Evolutionary conservation across 1,139 yeast species (phyloP).

Genomic region (Candida freyschussii): DNA sequence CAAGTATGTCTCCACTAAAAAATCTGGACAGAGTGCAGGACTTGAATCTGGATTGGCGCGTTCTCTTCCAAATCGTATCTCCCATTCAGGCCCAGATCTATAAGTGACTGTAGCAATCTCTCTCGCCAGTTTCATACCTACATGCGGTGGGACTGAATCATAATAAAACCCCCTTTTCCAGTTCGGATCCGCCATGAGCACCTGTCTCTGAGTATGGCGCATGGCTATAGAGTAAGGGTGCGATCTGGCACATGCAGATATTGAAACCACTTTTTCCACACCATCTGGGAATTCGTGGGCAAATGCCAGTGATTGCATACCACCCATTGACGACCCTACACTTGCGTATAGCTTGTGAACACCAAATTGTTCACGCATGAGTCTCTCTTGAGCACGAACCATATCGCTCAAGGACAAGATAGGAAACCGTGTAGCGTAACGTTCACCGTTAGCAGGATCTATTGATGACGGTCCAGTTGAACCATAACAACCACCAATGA

Average conservation of each 20-base stretch:
- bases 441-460: slow-evolving; percentile 61
- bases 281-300: slow-evolving; percentile 78
- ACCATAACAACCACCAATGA: slow-evolving; percentile 91
- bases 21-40: slow-evolving; percentile 92
- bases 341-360: slow-evolving; percentile 67
- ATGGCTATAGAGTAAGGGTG: slow-evolving; percentile 94
- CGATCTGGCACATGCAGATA: slow-evolving; percentile 89
- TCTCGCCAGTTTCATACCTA: slow-evolving; percentile 91
- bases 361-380: slow-evolving; percentile 57
- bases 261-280: slow-evolving; percentile 67
- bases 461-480: slow-evolving; percentile 87
- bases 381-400: slow-evolving; percentile 81
- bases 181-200: slow-evolving; percentile 88
- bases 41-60: slow-evolving; percentile 74
- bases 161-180: slow-evolving; percentile 93
- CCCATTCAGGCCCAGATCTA: slow-evolving; percentile 98
- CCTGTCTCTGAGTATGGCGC: slow-evolving; percentile 91
- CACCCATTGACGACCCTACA: slow-evolving; percentile 95
- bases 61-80: slow-evolving; percentile 81
- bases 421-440: slow-evolving; percentile 87
- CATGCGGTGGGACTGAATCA: slow-evolving; percentile 76
- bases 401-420: slow-evolving; percentile 81
- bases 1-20: slow-evolving; percentile 82
- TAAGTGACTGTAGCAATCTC: slow-evolving; percentile 93
- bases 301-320: slow-evolving; percentile 90